These are phyloP conservation scores for Tetragonia tetragonoides DNA, from an alignment of 148 eudicot genomes.

Conservation along the genomic window DNA sequence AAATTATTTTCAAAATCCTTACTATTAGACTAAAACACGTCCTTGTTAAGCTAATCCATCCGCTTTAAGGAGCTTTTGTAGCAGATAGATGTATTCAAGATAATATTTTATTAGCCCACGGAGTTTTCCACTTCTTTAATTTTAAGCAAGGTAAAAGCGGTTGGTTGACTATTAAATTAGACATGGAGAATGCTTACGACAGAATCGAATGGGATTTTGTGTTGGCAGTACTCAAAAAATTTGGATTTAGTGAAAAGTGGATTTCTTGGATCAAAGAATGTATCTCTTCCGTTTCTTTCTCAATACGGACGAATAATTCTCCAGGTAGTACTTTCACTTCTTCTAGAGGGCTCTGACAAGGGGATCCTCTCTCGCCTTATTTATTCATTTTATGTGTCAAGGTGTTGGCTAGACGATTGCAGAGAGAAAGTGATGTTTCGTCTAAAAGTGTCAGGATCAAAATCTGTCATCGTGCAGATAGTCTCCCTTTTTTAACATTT, in stretches of 20 bases:
- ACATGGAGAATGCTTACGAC: too few relatives aligned
- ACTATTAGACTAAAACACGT: neutral
- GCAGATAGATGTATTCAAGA: too few relatives aligned
- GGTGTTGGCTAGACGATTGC: neutral
- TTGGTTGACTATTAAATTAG: too few relatives aligned
- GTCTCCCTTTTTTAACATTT: neutral
- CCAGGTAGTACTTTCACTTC: too few relatives aligned
- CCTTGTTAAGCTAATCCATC: neutral
- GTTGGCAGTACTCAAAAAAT: too few relatives aligned
- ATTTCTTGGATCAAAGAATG: neutral
- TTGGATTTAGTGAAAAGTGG: neutral
- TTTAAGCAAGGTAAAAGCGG: neutral
- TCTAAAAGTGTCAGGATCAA: neutral
- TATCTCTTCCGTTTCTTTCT: too few relatives aligned
- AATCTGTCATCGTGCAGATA: neutral
- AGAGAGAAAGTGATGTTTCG: neutral
- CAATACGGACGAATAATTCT: too few relatives aligned
- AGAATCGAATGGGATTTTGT: neutral
- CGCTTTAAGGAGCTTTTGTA: neutral
- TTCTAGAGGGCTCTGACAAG: neutral
- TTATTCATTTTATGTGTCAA: neutral
- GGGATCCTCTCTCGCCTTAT: neutral
- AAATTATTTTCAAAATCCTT: too few relatives aligned
- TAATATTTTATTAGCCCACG: neutral
- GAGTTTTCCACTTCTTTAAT: neutral